These are phyloP conservation scores for Oleoguttula mirabilis DNA, from an alignment of 495 filamentous ascomycete species.

Conservation along the genomic window DNA sequence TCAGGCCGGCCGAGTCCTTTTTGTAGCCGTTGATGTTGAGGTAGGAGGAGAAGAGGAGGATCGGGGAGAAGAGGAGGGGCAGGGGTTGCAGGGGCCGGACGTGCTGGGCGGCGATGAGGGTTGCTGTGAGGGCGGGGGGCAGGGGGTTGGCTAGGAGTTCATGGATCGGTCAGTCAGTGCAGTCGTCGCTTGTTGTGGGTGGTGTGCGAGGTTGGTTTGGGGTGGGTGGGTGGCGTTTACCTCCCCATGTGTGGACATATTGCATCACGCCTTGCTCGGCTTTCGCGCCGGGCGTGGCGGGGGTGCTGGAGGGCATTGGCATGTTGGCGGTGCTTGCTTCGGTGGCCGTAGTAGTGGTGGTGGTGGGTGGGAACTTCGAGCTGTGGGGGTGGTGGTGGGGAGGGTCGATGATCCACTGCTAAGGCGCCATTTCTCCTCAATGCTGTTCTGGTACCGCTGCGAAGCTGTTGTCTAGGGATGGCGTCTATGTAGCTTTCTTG, in stretches of 20 bases:
- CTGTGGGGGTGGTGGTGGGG: background rate
- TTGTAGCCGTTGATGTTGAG: conserved; percentile 67
- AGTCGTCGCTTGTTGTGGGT: no score
- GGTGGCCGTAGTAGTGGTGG: background rate
- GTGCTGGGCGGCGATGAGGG: conserved; percentile 67
- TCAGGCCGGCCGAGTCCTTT: conserved; percentile 71
- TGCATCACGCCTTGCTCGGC: conserved; percentile 40
- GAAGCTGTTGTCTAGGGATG: no score
- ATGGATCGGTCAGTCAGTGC: no score
- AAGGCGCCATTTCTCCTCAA: conserved; percentile 12
- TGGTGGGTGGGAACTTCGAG: background rate
- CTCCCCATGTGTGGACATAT: conserved; percentile 54
- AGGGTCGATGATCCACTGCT: conserved; percentile 7
- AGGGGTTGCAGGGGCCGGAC: conserved; percentile 60
- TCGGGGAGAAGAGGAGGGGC: conserved; percentile 69
- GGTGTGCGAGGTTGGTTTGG: conserved; percentile 20
- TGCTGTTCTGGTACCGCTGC: no score
- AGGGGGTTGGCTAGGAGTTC: conserved; percentile 67
- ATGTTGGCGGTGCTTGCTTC: background rate
- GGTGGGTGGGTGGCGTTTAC: conserved; percentile 35
- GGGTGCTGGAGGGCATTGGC: conserved; percentile 14
- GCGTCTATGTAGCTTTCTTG: no score
- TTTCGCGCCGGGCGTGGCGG: conserved; percentile 15
- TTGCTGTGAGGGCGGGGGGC: conserved; percentile 64
- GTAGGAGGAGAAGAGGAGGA: conserved; percentile 79